These are phyloP conservation scores for Cytospora schulzeri DNA, from an alignment of 2,329 filamentous ascomycete species.

Conservation along the genomic window DNA sequence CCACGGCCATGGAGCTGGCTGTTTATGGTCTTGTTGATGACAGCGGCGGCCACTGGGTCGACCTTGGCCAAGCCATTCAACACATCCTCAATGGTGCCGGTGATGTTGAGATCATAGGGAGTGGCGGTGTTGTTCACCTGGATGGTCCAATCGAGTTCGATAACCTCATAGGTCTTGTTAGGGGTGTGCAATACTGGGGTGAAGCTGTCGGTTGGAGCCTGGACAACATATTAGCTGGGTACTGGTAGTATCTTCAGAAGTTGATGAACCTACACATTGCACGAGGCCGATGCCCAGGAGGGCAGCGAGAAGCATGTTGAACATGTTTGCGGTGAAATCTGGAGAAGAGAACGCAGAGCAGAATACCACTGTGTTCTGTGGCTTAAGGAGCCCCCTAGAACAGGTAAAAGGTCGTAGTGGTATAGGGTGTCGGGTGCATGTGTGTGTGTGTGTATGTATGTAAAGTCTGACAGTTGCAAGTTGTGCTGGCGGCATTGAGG, in stretches of 20 bases:
- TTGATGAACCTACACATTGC: background rate
- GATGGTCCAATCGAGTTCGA: conserved; percentile 2
- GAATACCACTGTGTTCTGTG: background rate
- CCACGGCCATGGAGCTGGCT: background rate
- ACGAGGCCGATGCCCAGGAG: background rate
- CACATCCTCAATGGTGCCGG: conserved; percentile 4
- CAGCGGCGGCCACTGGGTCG: conserved; percentile 2
- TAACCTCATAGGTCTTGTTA: conserved; percentile 7
- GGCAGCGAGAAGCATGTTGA: conserved; percentile 2
- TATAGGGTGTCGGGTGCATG: no score
- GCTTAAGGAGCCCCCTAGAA: background rate
- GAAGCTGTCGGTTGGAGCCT: background rate
- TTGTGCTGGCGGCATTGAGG: background rate
- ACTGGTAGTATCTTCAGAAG: background rate
- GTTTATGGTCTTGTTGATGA: conserved; percentile 22
- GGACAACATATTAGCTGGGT: background rate
- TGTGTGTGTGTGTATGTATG: background rate
- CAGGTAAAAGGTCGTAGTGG: background rate
- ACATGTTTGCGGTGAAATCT: background rate
- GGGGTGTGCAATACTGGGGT: background rate
- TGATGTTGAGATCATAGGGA: conserved; percentile 7
- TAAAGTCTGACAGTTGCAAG: background rate
- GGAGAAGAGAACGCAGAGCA: background rate
- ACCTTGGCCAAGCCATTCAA: background rate
- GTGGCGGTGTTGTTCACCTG: conserved; percentile 8